These are phyloP conservation scores for Pinus albicaulis DNA, from an alignment of 75 land plant species.

Conservation along the genomic window DNA sequence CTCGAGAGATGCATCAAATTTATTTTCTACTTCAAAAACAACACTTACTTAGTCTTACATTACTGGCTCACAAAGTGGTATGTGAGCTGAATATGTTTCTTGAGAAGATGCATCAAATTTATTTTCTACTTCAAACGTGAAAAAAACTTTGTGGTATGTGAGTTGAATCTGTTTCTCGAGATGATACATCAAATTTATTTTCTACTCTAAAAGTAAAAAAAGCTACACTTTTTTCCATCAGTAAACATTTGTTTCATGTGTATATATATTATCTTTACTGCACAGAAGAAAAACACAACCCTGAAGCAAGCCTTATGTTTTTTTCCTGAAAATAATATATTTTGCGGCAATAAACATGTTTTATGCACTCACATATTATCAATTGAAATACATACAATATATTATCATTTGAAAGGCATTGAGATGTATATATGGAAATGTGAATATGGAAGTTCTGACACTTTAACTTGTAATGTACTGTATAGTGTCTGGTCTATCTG, in stretches of 20 bases:
- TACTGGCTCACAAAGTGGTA: no score
- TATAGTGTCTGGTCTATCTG: conserved; percentile 55
- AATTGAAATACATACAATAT: background rate
- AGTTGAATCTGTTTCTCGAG: background rate
- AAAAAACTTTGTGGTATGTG: no score
- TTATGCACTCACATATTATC: no score
- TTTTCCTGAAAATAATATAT: background rate
- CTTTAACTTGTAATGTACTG: background rate
- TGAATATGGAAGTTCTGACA: background rate
- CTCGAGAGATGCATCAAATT: background rate
- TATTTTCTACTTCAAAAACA: background rate
- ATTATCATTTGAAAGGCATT: background rate
- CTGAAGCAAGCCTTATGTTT: background rate
- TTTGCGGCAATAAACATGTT: background rate
- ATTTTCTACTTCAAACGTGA: no score
- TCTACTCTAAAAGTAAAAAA: background rate
- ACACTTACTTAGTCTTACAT: no score
- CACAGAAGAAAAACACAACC: background rate
- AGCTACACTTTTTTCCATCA: background rate
- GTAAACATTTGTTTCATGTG: background rate
- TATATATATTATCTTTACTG: background rate
- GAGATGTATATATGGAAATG: background rate
- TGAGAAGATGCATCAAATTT: no score
- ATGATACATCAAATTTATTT: background rate
- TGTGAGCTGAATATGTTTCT: no score